Evolutionary conservation across 306 rosid species (phyloP).

Genomic region (Sicyos edulis): DNA sequence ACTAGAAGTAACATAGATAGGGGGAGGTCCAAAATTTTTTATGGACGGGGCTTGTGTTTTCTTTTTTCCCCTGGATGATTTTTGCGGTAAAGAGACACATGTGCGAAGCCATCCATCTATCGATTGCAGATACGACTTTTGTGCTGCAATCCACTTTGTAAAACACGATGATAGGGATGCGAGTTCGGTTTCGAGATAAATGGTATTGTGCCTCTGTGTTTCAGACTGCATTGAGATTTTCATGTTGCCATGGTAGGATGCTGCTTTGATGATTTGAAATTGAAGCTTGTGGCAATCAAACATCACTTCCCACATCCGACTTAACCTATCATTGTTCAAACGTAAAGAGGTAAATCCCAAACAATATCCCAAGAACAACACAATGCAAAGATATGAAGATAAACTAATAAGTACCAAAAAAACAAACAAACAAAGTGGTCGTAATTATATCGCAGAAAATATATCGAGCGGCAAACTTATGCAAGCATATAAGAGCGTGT

Average conservation of each 20-base stretch:
- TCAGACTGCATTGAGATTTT: slow-evolving; percentile 37
- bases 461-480: background rate
- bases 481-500: background rate
- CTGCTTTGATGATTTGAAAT: background rate
- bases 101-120: slow-evolving; percentile 67
- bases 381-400: background rate
- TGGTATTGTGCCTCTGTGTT: slow-evolving; percentile 24
- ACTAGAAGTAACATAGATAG: slow-evolving; percentile 57
- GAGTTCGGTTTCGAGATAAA: background rate
- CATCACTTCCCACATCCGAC: slow-evolving; percentile 94
- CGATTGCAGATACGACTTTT: slow-evolving; percentile 58
- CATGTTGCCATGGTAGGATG: slow-evolving; percentile 22
- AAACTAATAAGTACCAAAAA: background rate
- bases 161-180: slow-evolving; percentile 48
- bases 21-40: slow-evolving; percentile 53
- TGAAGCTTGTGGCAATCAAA: slow-evolving; percentile 59
- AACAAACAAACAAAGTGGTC: background rate
- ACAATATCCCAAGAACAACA: background rate
- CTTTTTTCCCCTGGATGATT: slow-evolving; percentile 49
- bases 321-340: slow-evolving; percentile 44
- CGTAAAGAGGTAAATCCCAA: slow-evolving; percentile 27
- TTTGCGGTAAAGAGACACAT: slow-evolving; percentile 50
- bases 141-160: slow-evolving; percentile 74
- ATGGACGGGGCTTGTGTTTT: slow-evolving; percentile 22
- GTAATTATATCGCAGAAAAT: background rate